Conservation (phyloP, 768 basidiomycete species). For the Erythrobasidium yunnanense region DNA sequence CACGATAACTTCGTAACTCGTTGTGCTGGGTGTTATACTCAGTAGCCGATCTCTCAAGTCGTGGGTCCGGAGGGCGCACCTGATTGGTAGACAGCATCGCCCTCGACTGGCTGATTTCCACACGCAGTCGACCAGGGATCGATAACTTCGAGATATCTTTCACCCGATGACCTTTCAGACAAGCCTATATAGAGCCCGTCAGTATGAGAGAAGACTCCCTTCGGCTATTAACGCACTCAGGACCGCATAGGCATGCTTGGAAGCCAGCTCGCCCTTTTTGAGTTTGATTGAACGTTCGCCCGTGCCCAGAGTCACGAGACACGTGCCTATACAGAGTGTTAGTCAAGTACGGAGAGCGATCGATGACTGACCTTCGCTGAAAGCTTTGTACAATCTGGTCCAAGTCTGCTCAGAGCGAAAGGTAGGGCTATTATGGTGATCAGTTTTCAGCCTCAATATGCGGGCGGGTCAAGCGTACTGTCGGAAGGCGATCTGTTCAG, state of each 20-base stretch:
- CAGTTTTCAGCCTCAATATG: too few species aligned
- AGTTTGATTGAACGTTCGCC: neutral
- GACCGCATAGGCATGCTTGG: constrained; percentile 21
- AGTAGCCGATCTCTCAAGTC: too few species aligned
- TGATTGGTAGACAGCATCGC: too few species aligned
- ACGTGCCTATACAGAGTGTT: neutral
- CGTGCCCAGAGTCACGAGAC: constrained; percentile 15
- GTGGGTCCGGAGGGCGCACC: too few species aligned
- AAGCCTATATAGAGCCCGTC: neutral
- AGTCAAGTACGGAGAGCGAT: too few species aligned
- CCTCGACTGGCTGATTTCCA: too few species aligned
- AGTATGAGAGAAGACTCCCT: neutral
- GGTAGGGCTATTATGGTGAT: neutral
- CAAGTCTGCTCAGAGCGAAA: constrained; percentile 16
- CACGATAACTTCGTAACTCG: neutral
- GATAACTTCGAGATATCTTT: neutral
- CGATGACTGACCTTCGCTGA: constrained; percentile 8
- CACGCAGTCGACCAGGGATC: constrained; percentile 24
- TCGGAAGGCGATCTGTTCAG: constrained; percentile 10
- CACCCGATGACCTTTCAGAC: neutral
- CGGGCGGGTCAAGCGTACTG: neutral
- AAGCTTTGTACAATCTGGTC: neutral
- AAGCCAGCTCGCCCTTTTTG: neutral
- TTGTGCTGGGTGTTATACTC: neutral
- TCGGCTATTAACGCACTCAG: neutral